Base-by-base conservation (phyloP, 2,329 filamentous ascomycete genomes). In the Venturia oleaginea region DNA sequence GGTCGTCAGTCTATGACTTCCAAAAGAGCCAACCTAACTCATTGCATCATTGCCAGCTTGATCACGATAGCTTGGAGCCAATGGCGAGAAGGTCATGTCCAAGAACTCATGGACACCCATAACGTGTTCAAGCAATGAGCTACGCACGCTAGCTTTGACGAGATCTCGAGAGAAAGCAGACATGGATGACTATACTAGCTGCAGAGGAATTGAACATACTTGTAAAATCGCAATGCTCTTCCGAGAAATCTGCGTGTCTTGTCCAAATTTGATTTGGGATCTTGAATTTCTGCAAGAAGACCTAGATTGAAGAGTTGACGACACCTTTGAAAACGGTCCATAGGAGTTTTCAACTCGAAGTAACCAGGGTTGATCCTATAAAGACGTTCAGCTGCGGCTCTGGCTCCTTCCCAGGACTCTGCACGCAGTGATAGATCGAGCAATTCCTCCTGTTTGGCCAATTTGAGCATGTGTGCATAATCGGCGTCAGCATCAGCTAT, bases 251-350 rank as follows among this genome's bases (percentile, higher is more conserved):
- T 60, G 15, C 59, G 59, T 6, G 37, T 60, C 17, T 30, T 24
- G 7, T 60, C 59, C 40, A 22, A 24, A 37, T 43, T 27, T 60
- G 34, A 40, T n/a, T 60, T 60, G 7, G 59, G 37, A 60, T 40
- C 59, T 60, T 60, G 30, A 37, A 60, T 43, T n/a, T 60, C 59
- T 8, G 37, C 30, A 46, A 65, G 24, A 4, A 51, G 37, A 1
- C 66, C 66, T 15, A 63, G 17, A 30, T 62, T 30, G n/a, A 66
- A 59, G 15, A 67, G 42, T 34, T 60, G 61, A 24, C 63, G 30
- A 34, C 46, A 59, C 42, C 42, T 64, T n/a, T 57, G 19, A 40
- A 64, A 64, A 5, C 63, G 63, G n/a, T 64, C 63, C 51, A 61
- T 61, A 2, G 38, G 22, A 15, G 30, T 40, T 11, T 54, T 30